These are phyloP conservation scores for Mentha longifolia DNA, from an alignment of 257 asterid species.

Conservation along the genomic window DNA sequence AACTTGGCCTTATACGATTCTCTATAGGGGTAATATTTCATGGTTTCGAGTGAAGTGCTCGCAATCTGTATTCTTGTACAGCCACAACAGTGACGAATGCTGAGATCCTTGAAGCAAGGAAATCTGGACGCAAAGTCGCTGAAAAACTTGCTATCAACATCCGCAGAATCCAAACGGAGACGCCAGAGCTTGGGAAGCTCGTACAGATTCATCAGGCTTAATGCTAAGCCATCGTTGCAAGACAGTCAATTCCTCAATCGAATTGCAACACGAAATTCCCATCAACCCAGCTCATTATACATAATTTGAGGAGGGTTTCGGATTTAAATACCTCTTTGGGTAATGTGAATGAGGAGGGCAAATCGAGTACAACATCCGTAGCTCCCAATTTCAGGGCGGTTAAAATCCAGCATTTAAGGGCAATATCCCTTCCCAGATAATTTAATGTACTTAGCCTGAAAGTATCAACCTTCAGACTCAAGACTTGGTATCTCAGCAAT, in stretches of 20 bases:
- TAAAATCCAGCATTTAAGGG: not conserved
- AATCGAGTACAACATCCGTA: not conserved
- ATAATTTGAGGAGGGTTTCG: not conserved
- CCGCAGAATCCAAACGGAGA: not conserved
- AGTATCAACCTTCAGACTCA: not conserved
- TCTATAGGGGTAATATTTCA: not conserved
- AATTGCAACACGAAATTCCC: not conserved
- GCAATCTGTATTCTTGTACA: not conserved
- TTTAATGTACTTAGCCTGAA: not conserved
- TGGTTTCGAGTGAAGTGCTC: not conserved
- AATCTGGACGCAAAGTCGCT: not conserved
- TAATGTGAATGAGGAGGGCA: too few relatives aligned
- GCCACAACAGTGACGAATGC: not conserved
- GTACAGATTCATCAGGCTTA: too few relatives aligned
- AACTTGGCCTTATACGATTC: not conserved
- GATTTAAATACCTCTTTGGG: not conserved
- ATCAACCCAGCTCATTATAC: not conserved
- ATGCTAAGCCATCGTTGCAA: not conserved
- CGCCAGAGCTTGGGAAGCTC: not conserved
- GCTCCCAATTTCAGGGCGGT: not conserved
- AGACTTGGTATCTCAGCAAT: slow-evolving; percentile 4
- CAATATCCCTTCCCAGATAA: not conserved
- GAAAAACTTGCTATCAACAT: not conserved
- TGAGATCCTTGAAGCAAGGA: not conserved
- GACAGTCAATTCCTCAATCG: not conserved